Percentiles rank a stretch among this genome's conserved stretches.
Evolutionary conservation across 2,329 filamentous ascomycete genomes (phyloP).

Genomic region (Sphaerulina musiva): DNA sequence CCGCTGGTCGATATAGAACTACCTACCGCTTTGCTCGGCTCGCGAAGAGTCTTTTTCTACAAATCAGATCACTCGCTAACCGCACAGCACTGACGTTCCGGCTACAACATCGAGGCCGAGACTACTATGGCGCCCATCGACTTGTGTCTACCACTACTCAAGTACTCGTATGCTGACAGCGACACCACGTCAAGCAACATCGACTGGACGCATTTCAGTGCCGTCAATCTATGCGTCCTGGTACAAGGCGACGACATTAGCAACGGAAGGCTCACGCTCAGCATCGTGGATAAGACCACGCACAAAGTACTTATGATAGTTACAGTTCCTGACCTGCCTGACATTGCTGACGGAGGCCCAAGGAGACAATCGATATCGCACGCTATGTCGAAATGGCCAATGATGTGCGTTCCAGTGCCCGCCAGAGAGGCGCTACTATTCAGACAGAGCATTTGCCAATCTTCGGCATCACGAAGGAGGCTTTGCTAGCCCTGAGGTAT

Average conservation of each 20-base stretch:
- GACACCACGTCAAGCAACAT: neutral
- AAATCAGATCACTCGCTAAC: constrained; percentile 1
- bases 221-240: constrained; percentile 28
- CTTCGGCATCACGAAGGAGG: constrained; percentile 38
- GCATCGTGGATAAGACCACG: constrained; percentile 16
- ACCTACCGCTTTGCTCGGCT: constrained; percentile 12
- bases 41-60: constrained; percentile 7
- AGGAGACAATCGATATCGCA: constrained; percentile 31
- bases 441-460: constrained; percentile 40
- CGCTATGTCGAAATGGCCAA: constrained; percentile 24
- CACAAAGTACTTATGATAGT: constrained; percentile 12
- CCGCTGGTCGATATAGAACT: neutral
- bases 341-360: neutral
- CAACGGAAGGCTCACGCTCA: constrained; percentile 15
- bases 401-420: constrained; percentile 11
- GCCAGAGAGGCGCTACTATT: constrained; percentile 28
- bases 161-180: constrained; percentile 33
- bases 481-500: constrained; percentile 39
- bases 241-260: constrained; percentile 14
- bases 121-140: constrained; percentile 10
- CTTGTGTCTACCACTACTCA: constrained; percentile 27
- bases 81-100: constrained; percentile 7
- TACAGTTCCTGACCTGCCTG: neutral
- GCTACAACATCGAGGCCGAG: neutral
- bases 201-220: constrained; percentile 6